These are phyloP conservation scores for Cymbopogon flexuosus DNA, from an alignment of 202 grass and related monocot species.

Conservation along the genomic window DNA sequence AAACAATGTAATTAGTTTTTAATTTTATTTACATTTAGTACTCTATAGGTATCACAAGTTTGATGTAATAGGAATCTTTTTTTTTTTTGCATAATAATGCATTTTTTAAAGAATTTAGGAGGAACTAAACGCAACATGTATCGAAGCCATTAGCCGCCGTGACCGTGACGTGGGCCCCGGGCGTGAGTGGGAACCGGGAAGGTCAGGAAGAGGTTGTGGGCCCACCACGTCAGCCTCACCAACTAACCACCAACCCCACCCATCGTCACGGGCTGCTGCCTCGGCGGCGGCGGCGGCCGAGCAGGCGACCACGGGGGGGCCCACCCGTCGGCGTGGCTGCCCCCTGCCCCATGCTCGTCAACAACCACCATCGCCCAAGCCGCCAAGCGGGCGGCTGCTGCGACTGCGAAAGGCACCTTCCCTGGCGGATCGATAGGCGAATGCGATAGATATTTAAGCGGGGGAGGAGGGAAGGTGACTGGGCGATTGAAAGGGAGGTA, in stretches of 20 bases:
- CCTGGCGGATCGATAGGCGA: neutral
- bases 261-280: neutral
- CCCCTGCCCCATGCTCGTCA: neutral
- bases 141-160: too few species aligned
- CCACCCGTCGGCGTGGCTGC: neutral
- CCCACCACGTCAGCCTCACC: neutral
- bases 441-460: neutral
- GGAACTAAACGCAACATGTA: too few species aligned
- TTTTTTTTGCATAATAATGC: too few species aligned
- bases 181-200: neutral
- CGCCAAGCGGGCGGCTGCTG: neutral
- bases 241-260: neutral
- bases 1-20: too few species aligned
- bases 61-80: too few species aligned
- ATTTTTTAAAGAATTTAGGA: too few species aligned
- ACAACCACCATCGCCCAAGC: neutral
- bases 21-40: too few species aligned
- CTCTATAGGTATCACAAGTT: too few species aligned
- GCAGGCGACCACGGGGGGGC: neutral
- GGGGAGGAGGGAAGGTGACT: neutral
- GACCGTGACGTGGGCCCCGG: neutral
- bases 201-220: neutral
- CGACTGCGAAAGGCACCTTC: neutral
- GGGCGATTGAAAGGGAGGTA: neutral
- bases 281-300: neutral